phyloP scores from a whole-genome alignment of 768 basidiomycete genomes.

The Crucibulum laeve region DNA sequence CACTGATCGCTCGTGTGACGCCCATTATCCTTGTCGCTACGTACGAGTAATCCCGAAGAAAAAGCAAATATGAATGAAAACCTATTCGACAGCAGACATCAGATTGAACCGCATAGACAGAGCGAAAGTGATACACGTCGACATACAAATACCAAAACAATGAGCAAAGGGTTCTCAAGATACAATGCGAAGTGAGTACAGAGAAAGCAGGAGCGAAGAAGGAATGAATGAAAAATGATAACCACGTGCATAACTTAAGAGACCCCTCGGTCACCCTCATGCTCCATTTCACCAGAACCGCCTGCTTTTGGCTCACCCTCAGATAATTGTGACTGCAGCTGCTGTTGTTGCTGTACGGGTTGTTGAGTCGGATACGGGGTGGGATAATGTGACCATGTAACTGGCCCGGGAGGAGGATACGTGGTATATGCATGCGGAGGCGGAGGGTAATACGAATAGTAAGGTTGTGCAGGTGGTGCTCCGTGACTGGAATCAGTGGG shows the following conservation, averaged over 20 bases:
- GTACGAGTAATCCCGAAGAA: neutral
- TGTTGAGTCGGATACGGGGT: constrained; percentile 6
- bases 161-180: too few relatives aligned
- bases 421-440: constrained; percentile 6
- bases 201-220: neutral
- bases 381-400: constrained; percentile 3
- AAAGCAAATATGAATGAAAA: neutral
- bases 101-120: neutral
- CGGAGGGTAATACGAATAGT: constrained; percentile 3
- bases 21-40: constrained; percentile 2
- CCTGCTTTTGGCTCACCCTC: constrained; percentile 2
- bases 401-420: constrained; percentile 10
- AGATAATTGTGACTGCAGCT: constrained; percentile 2
- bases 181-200: neutral
- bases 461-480: constrained; percentile 1
- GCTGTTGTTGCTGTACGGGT: constrained; percentile 6
- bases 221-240: neutral
- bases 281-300: neutral
- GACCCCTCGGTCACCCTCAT: neutral
- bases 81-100: neutral
- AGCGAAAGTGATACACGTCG: neutral
- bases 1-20: constrained; percentile 2
- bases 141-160: neutral
- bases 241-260: neutral
- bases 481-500: neutral